These are phyloP conservation scores for Acidiella bohemica DNA, from an alignment of 495 filamentous ascomycete genomes.

Conservation along the genomic window DNA sequence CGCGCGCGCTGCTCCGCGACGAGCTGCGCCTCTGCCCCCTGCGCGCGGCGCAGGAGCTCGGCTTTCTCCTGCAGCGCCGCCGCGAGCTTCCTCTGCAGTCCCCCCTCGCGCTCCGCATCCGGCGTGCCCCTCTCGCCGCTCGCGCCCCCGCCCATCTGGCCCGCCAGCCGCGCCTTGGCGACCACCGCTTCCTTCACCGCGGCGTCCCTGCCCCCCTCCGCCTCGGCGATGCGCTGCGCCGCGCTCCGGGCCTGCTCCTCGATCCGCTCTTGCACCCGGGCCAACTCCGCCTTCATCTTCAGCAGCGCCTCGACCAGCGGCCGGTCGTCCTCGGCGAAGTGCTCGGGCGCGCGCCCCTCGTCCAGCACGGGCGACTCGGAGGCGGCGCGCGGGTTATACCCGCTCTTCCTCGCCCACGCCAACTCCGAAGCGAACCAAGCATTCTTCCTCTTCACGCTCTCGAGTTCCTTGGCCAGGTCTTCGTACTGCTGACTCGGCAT, in stretches of 20 bases:
- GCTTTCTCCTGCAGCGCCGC: conserved; percentile 61
- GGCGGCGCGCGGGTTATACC: conserved; percentile 57
- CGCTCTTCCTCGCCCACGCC: conserved; percentile 73
- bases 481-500: conserved; percentile 34
- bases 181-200: conserved; percentile 88
- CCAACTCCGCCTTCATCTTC: conserved; percentile 72
- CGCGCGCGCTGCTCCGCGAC: conserved; percentile 66
- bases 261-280: conserved; percentile 71
- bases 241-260: conserved; percentile 73
- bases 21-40: conserved; percentile 53
- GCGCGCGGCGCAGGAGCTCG: conserved; percentile 57
- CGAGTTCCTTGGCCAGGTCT: conserved; percentile 65
- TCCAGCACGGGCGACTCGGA: conserved; percentile 64
- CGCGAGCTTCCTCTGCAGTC: conserved; percentile 73
- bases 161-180: conserved; percentile 83
- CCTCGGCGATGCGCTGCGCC: conserved; percentile 77
- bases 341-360: conserved; percentile 55
- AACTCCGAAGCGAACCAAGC: conserved; percentile 96
- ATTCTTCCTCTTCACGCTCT: conserved; percentile 66
- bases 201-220: conserved; percentile 83
- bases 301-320: conserved; percentile 87
- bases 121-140: conserved; percentile 38
- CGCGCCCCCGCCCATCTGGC: conserved; percentile 61
- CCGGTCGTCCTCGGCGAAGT: conserved; percentile 77
- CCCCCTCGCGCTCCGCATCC: conserved; percentile 50